Base-by-base conservation (phyloP, 257 asterid genomes). In the Euphrasia confusa region DNA sequence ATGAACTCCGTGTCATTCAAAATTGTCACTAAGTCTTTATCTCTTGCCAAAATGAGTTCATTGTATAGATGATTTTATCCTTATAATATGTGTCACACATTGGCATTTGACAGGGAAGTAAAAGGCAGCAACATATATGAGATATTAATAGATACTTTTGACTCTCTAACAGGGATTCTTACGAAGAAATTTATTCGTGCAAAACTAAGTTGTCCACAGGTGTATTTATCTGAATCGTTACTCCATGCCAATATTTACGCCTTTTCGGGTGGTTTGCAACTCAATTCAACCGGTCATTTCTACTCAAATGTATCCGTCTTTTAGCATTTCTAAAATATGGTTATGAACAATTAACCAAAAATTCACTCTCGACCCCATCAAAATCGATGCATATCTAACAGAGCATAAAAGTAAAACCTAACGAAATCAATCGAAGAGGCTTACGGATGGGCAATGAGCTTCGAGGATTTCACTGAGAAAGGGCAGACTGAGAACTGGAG, bases 401-500 rank as follows among this genome's bases (percentile, higher is more conserved):
- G 14, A 18, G 44, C 40, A 30, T 28, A 37, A 18, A 49, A 65
- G 57, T 2, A n/a, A n/a, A 54, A 12, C n/a, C 48, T 52, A 53
- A 42, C 24, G 49, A 76, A 61, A 40, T 54, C 71, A 68, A 50
- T 6, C 24, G 21, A 59, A 60, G 27, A 58, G 47, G 58, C 92
- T 72, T 72, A 92, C 98, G 99, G 97, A 67, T 86, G 77, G 40
- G 86, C 89, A 47, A 76, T 70, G 72, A 84, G 77, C 73, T 83
- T 84, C 62, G 96, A 84, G 39, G 68, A 89, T 54, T 77, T 62
- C 45, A 80, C 71, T 11, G 91, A 81, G 63, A 89, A 89, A 9
- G 99, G 97, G 77, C 96, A 92, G 77, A 89, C 89, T 17, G 96
- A 84, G 59, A 89, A 89, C 76, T 92, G 95, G 68, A 92, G 77